Evolutionary conservation across 2,329 filamentous ascomycete species (phyloP).

Genomic region (Monilinia polystroma): DNA sequence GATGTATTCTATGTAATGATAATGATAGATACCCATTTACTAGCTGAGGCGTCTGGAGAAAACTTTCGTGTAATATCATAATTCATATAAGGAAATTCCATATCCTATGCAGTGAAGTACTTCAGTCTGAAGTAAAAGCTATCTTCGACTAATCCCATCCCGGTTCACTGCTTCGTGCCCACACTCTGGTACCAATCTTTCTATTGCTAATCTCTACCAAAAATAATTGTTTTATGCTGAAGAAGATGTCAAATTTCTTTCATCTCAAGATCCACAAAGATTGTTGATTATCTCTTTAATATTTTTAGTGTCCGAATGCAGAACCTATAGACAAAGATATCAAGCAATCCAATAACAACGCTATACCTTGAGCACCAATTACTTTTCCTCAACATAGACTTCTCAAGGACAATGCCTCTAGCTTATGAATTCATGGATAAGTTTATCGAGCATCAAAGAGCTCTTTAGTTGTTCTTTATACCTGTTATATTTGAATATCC

Average conservation of each 20-base stretch:
- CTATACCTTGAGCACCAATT: slow-evolving; percentile 16
- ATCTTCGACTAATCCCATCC: not conserved
- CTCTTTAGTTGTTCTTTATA: not conserved
- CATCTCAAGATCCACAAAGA: too few species aligned
- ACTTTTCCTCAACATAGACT: not conserved
- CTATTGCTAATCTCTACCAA: too few species aligned
- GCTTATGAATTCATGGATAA: not conserved
- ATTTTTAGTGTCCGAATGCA: not conserved
- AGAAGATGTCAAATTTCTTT: too few species aligned
- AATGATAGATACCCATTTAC: not conserved
- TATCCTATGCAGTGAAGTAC: not conserved
- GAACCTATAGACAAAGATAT: not conserved
- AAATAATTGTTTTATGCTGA: too few species aligned
- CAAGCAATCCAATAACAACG: not conserved
- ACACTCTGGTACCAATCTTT: too few species aligned
- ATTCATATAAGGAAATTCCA: not conserved
- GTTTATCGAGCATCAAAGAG: too few species aligned
- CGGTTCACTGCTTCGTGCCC: too few species aligned
- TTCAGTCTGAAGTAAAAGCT: not conserved
- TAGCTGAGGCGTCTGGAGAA: not conserved
- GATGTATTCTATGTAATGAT: not conserved
- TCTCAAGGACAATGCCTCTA: not conserved
- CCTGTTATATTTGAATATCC: not conserved
- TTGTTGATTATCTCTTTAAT: not conserved
- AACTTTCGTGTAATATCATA: not conserved